These are phyloP conservation scores for Podaxis pistillaris DNA, from an alignment of 768 basidiomycete species.

Conservation along the genomic window DNA sequence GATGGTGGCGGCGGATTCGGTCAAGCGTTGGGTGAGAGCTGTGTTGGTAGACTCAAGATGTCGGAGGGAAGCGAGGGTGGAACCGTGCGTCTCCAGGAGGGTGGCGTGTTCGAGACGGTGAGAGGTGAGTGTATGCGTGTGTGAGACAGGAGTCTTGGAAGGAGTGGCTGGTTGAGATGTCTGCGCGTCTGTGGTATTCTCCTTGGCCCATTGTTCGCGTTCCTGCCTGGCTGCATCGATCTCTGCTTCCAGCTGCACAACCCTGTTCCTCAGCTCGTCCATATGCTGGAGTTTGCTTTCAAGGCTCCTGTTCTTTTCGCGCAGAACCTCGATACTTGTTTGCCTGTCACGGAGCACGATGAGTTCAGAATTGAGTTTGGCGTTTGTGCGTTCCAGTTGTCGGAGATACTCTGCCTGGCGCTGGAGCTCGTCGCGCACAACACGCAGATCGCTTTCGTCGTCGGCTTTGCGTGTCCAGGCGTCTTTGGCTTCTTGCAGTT, in stretches of 20 bases:
- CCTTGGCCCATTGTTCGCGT: slow-evolving; percentile 44
- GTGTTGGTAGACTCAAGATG: slow-evolving; percentile 52
- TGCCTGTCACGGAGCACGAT: slow-evolving; percentile 50
- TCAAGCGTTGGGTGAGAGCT: slow-evolving; percentile 34
- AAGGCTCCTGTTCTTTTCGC: slow-evolving; percentile 70
- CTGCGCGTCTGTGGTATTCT: slow-evolving; percentile 12
- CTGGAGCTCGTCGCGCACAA: slow-evolving; percentile 68
- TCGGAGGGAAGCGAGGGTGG: slow-evolving; percentile 49
- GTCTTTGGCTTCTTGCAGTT: slow-evolving; percentile 35
- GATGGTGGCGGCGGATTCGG: slow-evolving; percentile 33
- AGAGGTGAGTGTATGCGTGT: slow-evolving; percentile 56
- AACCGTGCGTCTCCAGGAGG: slow-evolving; percentile 67
- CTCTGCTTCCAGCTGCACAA: slow-evolving; percentile 61
- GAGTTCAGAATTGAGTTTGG: slow-evolving; percentile 54
- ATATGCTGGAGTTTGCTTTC: slow-evolving; percentile 48
- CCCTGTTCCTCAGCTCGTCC: slow-evolving; percentile 55
- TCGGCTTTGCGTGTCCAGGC: slow-evolving; percentile 29
- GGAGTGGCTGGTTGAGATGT: slow-evolving; percentile 28
- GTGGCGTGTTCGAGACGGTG: slow-evolving; percentile 63
- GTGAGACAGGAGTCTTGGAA: slow-evolving; percentile 48
- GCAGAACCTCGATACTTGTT: slow-evolving; percentile 64
- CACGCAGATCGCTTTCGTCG: slow-evolving; percentile 51
- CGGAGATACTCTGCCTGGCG: slow-evolving; percentile 63
- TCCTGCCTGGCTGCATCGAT: slow-evolving; percentile 58
- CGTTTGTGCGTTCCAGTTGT: slow-evolving; percentile 57